phyloP scores from a whole-genome alignment of 2,329 filamentous ascomycete genomes.

The Colletotrichum karsti region DNA sequence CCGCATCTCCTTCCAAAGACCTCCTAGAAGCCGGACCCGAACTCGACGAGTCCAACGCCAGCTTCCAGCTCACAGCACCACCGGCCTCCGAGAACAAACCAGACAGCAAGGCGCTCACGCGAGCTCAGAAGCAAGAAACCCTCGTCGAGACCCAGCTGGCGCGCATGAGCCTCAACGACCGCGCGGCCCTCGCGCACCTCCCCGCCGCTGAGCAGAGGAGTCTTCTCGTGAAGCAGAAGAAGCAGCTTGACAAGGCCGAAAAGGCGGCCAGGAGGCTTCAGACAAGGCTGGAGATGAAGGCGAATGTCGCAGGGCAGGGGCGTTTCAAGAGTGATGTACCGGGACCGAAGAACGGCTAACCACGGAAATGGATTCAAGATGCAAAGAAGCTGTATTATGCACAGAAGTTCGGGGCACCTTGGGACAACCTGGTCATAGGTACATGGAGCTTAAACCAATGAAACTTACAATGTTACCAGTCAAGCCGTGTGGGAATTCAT shows the following conservation, averaged over 20 bases:
- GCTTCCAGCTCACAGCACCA: background rate
- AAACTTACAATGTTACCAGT: no score
- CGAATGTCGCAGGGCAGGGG: constrained; percentile 33
- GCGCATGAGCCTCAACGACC: constrained; percentile 36
- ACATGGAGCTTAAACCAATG: no score
- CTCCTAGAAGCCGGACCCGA: background rate
- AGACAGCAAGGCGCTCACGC: background rate
- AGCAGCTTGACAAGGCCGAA: constrained; percentile 36
- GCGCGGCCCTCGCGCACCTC: constrained; percentile 38
- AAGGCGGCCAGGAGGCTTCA: constrained; percentile 29
- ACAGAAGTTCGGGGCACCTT: no score
- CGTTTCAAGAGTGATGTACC: constrained; percentile 33
- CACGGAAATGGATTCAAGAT: no score
- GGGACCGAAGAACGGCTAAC: constrained; percentile 12
- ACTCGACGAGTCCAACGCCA: background rate
- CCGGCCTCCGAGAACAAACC: background rate
- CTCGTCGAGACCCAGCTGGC: constrained; percentile 34
- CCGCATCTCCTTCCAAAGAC: background rate
- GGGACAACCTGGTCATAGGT: no score
- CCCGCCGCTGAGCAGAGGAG: constrained; percentile 37
- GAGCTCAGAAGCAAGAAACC: constrained; percentile 25
- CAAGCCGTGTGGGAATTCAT: no score
- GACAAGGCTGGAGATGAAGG: constrained; percentile 32
- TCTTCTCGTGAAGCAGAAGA: constrained; percentile 36
- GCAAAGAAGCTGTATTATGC: no score